Evolutionary conservation across 352 stramenopile genomes (phyloP), one percentile per base, ranked within the genome.

Genomic region (Phytopythium kandeliae): DNA sequence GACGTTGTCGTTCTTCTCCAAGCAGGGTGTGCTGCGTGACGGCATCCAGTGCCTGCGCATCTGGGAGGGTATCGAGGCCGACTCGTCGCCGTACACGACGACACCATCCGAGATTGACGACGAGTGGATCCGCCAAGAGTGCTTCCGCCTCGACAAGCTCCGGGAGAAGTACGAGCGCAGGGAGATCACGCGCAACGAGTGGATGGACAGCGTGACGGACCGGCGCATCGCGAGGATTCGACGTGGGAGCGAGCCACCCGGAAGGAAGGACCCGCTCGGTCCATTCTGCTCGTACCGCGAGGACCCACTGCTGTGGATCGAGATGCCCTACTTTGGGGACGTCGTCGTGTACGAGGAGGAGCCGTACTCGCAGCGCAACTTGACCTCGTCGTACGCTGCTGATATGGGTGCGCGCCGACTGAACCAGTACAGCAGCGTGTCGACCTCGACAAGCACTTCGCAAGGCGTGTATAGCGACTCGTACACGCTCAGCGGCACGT

Each of bases 311-410:
- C 65, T 97, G 19, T 86, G 83, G 71, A 74, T 97, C 19, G 86
- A 96, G 57, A 78, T 97, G 74, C 89, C 88, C 0, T 96, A 90
- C 58, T 97, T 97, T 68, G 85, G 80, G 33, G 74, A 97, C 46
- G 78, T 90, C 4, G 85, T 97, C 4, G 79, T 97, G 24, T 96
- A 96, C 55, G 91, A 97, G 60, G 91, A 97, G 60, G 81, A 95
- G 44, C 81, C 85, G 7, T 97, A 97, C 62, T 76, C 84, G 9
- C 69, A 93, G 48, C 74, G 82, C 37, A 82, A 73, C 21, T 46
- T 81, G 40, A 78, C 67, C 13, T 73, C 68, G 16, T 85, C 68
- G 24, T 84, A 82, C 51, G 65, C 67, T n/a, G 58, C 66, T 0
- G 71, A 86, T 26, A 70, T 82, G 42, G 67, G 48, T 2, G 64